phyloP scores from a whole-genome alignment of 768 basidiomycete genomes.

The Leccinellum rugosiceps region DNA sequence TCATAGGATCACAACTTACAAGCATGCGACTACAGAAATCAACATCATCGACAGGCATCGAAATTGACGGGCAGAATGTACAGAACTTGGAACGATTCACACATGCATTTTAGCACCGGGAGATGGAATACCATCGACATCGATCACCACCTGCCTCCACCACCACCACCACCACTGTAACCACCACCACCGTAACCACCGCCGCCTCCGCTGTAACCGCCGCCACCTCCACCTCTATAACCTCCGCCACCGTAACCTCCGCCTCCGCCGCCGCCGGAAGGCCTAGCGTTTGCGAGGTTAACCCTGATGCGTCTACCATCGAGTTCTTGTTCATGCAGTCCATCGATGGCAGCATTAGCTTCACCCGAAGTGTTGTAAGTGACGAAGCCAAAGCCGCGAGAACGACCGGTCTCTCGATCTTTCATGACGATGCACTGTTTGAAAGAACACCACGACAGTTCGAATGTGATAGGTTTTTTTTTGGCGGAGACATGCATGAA shows the following conservation, averaged over 20 bases:
- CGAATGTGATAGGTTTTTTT: slow-evolving; percentile 1
- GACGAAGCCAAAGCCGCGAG: slow-evolving; percentile 58
- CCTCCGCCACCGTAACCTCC: slow-evolving; percentile 11
- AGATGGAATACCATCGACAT: neutral
- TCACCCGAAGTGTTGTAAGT: slow-evolving; percentile 32
- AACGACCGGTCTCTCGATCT: slow-evolving; percentile 57
- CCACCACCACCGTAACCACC: too few relatives aligned
- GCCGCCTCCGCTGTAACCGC: neutral
- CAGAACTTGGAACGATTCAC: slow-evolving; percentile 5
- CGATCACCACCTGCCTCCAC: slow-evolving; percentile 12
- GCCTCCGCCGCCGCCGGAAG: slow-evolving; percentile 25
- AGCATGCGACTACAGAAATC: slow-evolving; percentile 7
- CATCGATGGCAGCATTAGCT: slow-evolving; percentile 44
- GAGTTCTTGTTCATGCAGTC: slow-evolving; percentile 49
- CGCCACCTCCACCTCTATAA: neutral
- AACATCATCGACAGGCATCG: slow-evolving; percentile 4
- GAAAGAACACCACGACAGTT: slow-evolving; percentile 5
- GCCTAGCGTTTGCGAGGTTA: slow-evolving; percentile 36
- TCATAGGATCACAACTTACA: neutral
- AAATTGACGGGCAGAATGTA: neutral
- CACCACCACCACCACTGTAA: neutral
- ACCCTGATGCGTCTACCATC: slow-evolving; percentile 55
- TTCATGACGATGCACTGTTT: slow-evolving; percentile 35
- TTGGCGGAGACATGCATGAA: slow-evolving; percentile 22
- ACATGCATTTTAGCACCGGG: slow-evolving; percentile 11